Evolutionary conservation across 1,139 yeast genomes (phyloP).

Genomic region (Diutina sp.): DNA sequence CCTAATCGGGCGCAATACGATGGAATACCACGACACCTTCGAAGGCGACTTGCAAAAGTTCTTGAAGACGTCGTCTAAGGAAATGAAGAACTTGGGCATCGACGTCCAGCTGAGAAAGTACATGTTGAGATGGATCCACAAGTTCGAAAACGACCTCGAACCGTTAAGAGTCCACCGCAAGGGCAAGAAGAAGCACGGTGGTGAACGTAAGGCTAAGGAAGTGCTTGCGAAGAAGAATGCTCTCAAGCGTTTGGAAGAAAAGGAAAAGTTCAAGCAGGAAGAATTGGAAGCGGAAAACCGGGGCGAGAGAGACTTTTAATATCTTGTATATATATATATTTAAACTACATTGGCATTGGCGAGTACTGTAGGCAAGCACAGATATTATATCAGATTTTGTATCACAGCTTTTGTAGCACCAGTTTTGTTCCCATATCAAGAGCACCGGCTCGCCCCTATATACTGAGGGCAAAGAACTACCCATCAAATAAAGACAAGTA

Average conservation of each 20-base stretch:
- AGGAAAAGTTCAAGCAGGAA: conserved; percentile 1
- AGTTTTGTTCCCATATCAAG: no score
- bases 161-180: conserved; percentile 44
- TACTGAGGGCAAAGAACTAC: no score
- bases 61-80: conserved; percentile 39
- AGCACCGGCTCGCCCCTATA: no score
- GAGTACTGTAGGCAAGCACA: no score
- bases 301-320: conserved; percentile 2
- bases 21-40: conserved; percentile 57
- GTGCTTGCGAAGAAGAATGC: conserved; percentile 59
- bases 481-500: no score
- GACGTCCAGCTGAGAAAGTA: conserved; percentile 63
- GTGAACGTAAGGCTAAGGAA: conserved; percentile 71
- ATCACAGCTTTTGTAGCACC: no score
- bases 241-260: conserved; percentile 13
- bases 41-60: conserved; percentile 64
- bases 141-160: conserved; percentile 42
- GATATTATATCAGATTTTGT: no score
- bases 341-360: neutral
- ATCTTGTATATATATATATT: neutral
- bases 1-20: conserved; percentile 63
- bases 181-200: conserved; percentile 77
- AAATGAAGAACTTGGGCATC: conserved; percentile 69
- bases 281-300: neutral
- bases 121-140: conserved; percentile 38